A percentile compares a stretch with the other conserved stretches of the same genome.
Conservation (phyloP, 257 asterid species). For the Nicotiana knightiana region DNA sequence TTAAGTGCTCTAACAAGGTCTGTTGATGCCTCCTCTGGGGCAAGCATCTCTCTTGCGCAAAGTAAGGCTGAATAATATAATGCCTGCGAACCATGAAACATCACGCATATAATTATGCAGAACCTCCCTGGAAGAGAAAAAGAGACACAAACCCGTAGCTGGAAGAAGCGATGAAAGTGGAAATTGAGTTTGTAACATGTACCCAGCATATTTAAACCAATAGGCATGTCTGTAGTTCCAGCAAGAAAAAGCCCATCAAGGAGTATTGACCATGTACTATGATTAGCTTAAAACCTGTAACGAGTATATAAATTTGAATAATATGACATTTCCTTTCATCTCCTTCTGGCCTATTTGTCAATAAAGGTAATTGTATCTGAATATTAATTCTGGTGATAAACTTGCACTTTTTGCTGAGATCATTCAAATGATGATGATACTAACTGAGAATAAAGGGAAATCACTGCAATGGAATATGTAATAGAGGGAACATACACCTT, state of each 20-base stretch:
- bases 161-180: not conserved
- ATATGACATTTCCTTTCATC: not conserved
- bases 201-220: not conserved
- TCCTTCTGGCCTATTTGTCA: not conserved
- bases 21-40: slow-evolving; percentile 59
- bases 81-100: slow-evolving; percentile 40
- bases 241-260: not conserved
- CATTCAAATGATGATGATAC: not conserved
- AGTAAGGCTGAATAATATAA: slow-evolving; percentile 67
- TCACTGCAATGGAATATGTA: not conserved
- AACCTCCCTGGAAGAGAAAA: not conserved
- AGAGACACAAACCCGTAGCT: not conserved
- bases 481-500: not conserved
- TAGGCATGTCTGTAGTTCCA: not conserved
- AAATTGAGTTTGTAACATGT: not conserved
- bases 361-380: not conserved
- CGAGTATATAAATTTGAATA: not conserved
- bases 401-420: not conserved
- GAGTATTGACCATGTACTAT: not conserved
- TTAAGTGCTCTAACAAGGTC: slow-evolving; percentile 60
- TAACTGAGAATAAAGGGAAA: not conserved
- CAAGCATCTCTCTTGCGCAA: slow-evolving; percentile 75
- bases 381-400: not conserved
- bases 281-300: not conserved
- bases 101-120: not conserved